Evolutionary conservation across 805 yeast species (phyloP), one percentile per base, ranked within the genome.

Genomic region (Tetrapisispora nanseiensis): DNA sequence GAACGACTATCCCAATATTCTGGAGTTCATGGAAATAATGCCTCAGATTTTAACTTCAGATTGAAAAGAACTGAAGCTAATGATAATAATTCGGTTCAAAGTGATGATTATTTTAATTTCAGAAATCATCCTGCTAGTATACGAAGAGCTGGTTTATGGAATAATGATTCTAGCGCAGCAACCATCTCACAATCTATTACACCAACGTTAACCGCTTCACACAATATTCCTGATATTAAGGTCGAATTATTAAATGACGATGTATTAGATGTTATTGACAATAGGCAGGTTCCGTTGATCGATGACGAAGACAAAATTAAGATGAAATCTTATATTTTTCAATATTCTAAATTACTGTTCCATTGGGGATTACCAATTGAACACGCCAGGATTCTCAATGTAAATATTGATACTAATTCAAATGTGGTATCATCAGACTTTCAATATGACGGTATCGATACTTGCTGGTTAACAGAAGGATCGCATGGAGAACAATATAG

Each of bases 281-380:
- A 50, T 18, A 47, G 49, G 12, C 26, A 32, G 12, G 47, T 51
- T 21, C 46, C 57, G 1, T 40, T 63, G 19, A 33, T 61, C 39
- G 54, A 57, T 44, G 40, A 51, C 22, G 40, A 44, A 31, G 59
- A 58, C 37, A 49, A 54, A 15, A 29, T 32, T 2, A 57, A 51
- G 56, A 68, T 52, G 35, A 47, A 56, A 29, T 47, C 49, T 1
- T 69, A 67, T 74, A 76, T 95, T 31, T 70, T 73, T 18, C 81
- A 79, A 50, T 89, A 90, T 59, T 87, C 96, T 0, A 74, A 80
- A 16, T 70, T 89, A 55, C 66, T 89, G 12, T 84, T 75, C 53
- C 61, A 73, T 27, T 90, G 97, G 97, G 94, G 92, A 0, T 67
- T 87, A 16, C 83, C 87, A 0, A 72, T 83, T n/a, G 76, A 80